Evolutionary conservation across 2,329 filamentous ascomycete species (phyloP).

Genomic region (Verruconis gallopava): DNA sequence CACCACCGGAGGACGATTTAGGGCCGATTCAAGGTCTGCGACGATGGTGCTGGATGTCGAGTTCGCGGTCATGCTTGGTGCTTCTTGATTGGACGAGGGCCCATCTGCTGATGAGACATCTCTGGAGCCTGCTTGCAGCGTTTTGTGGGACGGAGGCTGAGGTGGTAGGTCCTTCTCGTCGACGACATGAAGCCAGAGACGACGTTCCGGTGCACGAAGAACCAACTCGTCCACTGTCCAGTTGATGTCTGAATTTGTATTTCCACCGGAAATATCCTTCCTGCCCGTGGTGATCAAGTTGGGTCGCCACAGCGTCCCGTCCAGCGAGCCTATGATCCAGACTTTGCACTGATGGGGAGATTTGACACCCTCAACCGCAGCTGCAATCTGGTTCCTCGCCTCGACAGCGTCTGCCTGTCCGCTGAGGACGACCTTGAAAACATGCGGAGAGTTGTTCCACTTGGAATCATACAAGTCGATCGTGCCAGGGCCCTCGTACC

Average conservation of each 20-base stretch:
- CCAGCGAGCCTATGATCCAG: slow-evolving; percentile 24
- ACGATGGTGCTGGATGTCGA: too few species aligned
- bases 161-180: slow-evolving; percentile 14
- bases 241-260: slow-evolving; percentile 1
- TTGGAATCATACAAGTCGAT: slow-evolving; percentile 21
- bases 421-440: slow-evolving; percentile 8
- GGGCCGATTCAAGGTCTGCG: neutral
- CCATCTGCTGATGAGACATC: neutral
- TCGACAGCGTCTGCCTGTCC: slow-evolving; percentile 3
- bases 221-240: slow-evolving; percentile 5
- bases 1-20: too few species aligned
- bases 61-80: neutral
- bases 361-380: slow-evolving; percentile 15
- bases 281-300: slow-evolving; percentile 2
- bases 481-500: slow-evolving; percentile 25
- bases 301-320: slow-evolving; percentile 13
- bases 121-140: slow-evolving; percentile 17
- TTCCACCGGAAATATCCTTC: neutral
- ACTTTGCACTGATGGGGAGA: slow-evolving; percentile 27
- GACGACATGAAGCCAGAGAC: slow-evolving; percentile 12
- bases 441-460: slow-evolving; percentile 5
- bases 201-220: slow-evolving; percentile 2
- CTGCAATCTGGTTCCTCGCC: slow-evolving; percentile 9
- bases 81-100: neutral
- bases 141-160: neutral